Evolutionary conservation across 108 stramenopile genomes (phyloP).

Genomic region (Pseudonitzschia pungens): DNA sequence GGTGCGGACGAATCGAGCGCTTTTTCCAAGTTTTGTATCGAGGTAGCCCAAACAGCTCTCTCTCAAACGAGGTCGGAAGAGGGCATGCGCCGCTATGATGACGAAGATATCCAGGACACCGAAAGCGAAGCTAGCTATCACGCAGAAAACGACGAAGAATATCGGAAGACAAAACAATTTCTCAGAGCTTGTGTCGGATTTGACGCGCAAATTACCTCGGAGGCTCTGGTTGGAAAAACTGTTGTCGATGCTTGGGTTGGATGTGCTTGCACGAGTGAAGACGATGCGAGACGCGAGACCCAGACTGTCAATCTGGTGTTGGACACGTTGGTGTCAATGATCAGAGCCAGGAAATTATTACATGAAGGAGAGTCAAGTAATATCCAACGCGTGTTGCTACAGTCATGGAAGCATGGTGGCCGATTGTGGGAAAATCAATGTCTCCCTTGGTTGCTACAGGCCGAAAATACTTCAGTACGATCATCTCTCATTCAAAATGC

Average conservation of each 20-base stretch:
- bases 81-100: background rate
- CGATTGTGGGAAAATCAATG: slow-evolving; percentile 41
- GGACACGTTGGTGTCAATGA: slow-evolving; percentile 44
- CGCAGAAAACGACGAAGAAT: background rate
- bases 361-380: background rate
- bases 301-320: slow-evolving; percentile 37
- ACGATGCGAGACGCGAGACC: slow-evolving; percentile 1
- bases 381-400: slow-evolving; percentile 30
- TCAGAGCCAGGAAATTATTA: background rate
- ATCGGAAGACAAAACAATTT: slow-evolving; percentile 25
- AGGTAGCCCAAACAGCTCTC: slow-evolving; percentile 36
- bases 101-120: background rate
- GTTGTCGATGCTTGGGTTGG: slow-evolving; percentile 49
- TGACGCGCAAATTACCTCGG: slow-evolving; percentile 15
- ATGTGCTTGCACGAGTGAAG: slow-evolving; percentile 34
- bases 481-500: background rate
- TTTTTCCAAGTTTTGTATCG: slow-evolving; percentile 58
- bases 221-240: slow-evolving; percentile 29
- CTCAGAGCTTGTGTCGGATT: slow-evolving; percentile 53
- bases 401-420: slow-evolving; percentile 61
- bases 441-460: slow-evolving; percentile 29
- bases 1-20: background rate
- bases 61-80: background rate
- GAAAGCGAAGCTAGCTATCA: slow-evolving; percentile 3
- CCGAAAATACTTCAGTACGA: background rate